These are phyloP conservation scores for Pleurotus pulmonarius DNA, from an alignment of 768 basidiomycete genomes.

Conservation along the genomic window DNA sequence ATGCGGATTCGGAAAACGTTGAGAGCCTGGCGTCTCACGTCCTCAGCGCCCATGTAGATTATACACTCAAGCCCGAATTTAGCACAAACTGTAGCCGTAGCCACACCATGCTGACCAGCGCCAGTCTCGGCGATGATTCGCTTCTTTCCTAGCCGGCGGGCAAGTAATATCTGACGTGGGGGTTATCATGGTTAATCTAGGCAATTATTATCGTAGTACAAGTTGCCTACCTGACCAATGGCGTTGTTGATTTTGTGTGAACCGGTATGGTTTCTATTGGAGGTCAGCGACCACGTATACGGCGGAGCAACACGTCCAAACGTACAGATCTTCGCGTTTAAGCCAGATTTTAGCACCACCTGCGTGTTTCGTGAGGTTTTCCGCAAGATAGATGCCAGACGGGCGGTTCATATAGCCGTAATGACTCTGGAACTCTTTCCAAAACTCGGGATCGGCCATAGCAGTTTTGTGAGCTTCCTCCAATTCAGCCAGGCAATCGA, in stretches of 20 bases:
- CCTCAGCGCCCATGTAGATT: constrained; percentile 98
- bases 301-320: constrained; percentile 4
- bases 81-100: constrained; percentile 97
- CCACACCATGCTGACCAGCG: constrained; percentile 98
- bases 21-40: constrained; percentile 91
- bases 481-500: constrained; percentile 87
- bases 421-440: constrained; percentile 84
- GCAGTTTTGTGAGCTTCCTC: constrained; percentile 89
- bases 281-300: no score
- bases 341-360: constrained; percentile 97
- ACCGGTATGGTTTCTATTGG: constrained; percentile 82
- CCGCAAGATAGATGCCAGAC: constrained; percentile 86
- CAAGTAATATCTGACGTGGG: constrained; percentile 74
- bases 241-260: constrained; percentile 99
- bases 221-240: constrained; percentile 73
- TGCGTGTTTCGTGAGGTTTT: constrained; percentile 83
- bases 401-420: constrained; percentile 96
- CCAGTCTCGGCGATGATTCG: constrained; percentile 99
- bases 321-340: constrained; percentile 90
- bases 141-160: constrained; percentile 90
- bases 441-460: constrained; percentile 83
- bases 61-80: constrained; percentile 94
- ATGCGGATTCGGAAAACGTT: constrained; percentile 99
- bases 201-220: not conserved
- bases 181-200: not conserved